Evolutionary conservation across 78 protist genomes (phyloP).

Genomic region (Creolimax fragrantissima): DNA sequence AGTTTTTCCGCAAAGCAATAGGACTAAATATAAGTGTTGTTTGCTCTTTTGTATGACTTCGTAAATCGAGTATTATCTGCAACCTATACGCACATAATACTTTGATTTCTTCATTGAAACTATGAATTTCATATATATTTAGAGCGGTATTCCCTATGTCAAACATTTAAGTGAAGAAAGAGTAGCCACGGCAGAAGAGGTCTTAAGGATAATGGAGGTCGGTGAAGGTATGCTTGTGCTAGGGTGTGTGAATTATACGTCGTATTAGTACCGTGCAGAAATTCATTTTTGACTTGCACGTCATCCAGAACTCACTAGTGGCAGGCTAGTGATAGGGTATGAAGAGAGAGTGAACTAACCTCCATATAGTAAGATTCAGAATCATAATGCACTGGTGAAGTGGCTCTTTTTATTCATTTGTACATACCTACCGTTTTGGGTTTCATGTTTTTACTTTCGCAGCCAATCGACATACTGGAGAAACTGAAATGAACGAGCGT

Average conservation of each 20-base stretch:
- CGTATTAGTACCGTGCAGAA: neutral
- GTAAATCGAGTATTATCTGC: too few species aligned
- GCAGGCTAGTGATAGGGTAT: too few species aligned
- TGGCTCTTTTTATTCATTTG: too few species aligned
- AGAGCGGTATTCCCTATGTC: slow-evolving; percentile 33
- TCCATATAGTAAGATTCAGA: neutral
- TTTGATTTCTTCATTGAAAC: too few species aligned
- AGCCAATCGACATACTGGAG: slow-evolving; percentile 47
- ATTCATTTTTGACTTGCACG: neutral
- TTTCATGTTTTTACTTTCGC: slow-evolving; percentile 22
- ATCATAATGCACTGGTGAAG: too few species aligned
- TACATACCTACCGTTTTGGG: too few species aligned
- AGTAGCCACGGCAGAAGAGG: slow-evolving; percentile 34
- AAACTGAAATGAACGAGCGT: slow-evolving; percentile 69
- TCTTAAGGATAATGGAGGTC: neutral
- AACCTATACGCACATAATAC: too few species aligned
- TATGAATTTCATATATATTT: neutral
- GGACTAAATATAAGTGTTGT: too few species aligned
- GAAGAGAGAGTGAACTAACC: too few species aligned
- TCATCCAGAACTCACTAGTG: too few species aligned
- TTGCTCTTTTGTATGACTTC: too few species aligned
- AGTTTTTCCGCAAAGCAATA: too few species aligned
- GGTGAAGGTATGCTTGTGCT: slow-evolving; percentile 24
- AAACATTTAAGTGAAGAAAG: slow-evolving; percentile 46
- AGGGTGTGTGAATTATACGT: neutral